Base-by-base conservation (phyloP, 768 basidiomycete genomes). In the Brasilioporus rufonigricans region DNA sequence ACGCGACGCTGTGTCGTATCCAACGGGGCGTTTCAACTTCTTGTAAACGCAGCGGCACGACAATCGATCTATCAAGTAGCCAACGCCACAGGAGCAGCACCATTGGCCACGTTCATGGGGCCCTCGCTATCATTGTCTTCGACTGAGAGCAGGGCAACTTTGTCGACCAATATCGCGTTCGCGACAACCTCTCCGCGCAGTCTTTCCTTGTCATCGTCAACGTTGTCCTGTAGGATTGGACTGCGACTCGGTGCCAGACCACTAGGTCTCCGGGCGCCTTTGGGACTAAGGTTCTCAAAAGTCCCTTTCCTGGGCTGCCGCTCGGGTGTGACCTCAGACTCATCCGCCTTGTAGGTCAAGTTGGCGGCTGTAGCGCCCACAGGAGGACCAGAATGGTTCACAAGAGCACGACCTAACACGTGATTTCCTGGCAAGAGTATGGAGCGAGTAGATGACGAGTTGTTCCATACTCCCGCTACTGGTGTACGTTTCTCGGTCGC, bases 401-500 rank as follows among this genome's bases (percentile, higher is more conserved):
- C 72, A 14, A 74, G 65, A 10, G 68, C 71, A 41, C 59, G 75
- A 3, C 73, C 73, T 7, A 64, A 61, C 13, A 59, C 68, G 49
- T 53, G 71, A 44, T 74, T 73, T 19, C 70, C 68, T 12, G 77
- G 69, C 55, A 76, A 70, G 40, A 88, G 76, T 55, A 82, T 75
- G 21, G 84, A 76, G 14, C 84, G 76, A 21, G 73, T 72, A 24
- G 74, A 74, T 24, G 81, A 73, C 26, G 80, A 68, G 58, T 84
- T 86, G 21, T 80, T 83, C 90, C 90, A 92, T 23, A 85, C 89
- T 24, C 89, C 88, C 27, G 76, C 75, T 7, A 79, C 79, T 2
- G 84, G 84, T 7, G 75, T 64, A 43, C 80, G 80, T 61, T 78
- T 83, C 68, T 85, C 85, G 19, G 70, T 65, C 27, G 70, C 68